These are phyloP conservation scores for Macrocystidia cucumis DNA, from an alignment of 1,284 basidiomycete species.

Conservation along the genomic window DNA sequence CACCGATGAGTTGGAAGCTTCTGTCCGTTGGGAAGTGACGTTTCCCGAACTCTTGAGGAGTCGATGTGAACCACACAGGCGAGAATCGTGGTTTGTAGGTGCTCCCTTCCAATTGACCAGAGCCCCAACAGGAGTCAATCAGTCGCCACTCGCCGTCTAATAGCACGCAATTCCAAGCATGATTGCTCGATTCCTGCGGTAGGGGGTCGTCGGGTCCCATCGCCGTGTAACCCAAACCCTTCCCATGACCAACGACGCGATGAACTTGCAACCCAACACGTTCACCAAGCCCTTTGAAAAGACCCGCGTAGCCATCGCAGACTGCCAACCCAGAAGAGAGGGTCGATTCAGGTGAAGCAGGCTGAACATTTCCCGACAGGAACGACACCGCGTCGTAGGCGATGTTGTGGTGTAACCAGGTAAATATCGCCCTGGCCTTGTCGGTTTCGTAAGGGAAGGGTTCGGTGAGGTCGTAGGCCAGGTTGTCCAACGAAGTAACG, in stretches of 20 bases:
- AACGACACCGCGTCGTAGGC: conserved; percentile 32
- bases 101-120: conserved; percentile 27
- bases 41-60: conserved; percentile 29
- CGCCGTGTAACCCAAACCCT: conserved; percentile 32
- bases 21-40: conserved; percentile 34
- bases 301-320: conserved; percentile 37
- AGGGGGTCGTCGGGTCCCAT: conserved; percentile 20
- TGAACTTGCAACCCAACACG: conserved; percentile 27
- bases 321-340: conserved; percentile 33
- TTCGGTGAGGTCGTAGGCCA: conserved; percentile 29
- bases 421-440: conserved; percentile 35
- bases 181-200: conserved; percentile 26
- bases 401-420: conserved; percentile 38
- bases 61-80: conserved; percentile 31
- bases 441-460: conserved; percentile 34
- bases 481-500: conserved; percentile 25
- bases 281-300: conserved; percentile 30
- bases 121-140: conserved; percentile 38
- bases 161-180: conserved; percentile 39
- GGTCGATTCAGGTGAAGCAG: conserved; percentile 25
- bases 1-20: conserved; percentile 28
- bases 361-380: conserved; percentile 29
- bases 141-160: conserved; percentile 35
- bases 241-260: conserved; percentile 36
- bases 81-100: conserved; percentile 24